Percentiles rank a stretch among this genome's conserved stretches.
Conservation (phyloP, 1,284 basidiomycete species). For the Wolfiporia cocos region DNA sequence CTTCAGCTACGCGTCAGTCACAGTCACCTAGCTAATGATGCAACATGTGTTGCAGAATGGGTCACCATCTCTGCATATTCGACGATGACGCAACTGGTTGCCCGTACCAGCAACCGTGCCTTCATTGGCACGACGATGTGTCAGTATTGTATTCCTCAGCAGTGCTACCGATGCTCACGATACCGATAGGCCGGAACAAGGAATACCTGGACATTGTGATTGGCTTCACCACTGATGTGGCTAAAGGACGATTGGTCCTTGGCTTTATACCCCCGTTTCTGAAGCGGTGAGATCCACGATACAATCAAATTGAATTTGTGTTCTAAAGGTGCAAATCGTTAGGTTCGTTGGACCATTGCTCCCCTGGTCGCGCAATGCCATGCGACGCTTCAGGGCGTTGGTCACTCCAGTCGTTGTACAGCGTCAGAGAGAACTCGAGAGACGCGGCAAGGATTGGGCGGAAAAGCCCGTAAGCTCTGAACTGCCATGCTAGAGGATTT, state of each 20-base stretch:
- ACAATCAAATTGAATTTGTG: too few relatives aligned
- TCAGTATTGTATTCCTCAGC: conserved; percentile 6
- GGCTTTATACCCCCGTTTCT: conserved; percentile 11
- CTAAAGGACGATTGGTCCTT: conserved; percentile 11
- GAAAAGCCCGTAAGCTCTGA: conserved; percentile 1
- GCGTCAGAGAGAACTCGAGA: not conserved
- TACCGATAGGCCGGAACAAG: conserved; percentile 14
- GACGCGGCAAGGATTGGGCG: conserved; percentile 2
- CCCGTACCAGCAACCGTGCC: conserved; percentile 38
- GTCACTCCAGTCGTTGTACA: conserved; percentile 4
- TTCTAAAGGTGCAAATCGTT: too few relatives aligned
- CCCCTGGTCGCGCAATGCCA: conserved; percentile 4
- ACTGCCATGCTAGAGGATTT: not conserved
- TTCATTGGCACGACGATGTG: conserved; percentile 40
- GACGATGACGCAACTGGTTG: conserved; percentile 37
- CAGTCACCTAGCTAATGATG: too few relatives aligned
- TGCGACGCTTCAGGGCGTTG: conserved; percentile 1
- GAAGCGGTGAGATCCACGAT: conserved; percentile 12
- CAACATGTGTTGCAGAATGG: conserved; percentile 20
- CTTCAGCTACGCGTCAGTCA: not conserved
- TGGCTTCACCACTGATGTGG: conserved; percentile 15
- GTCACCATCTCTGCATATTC: conserved; percentile 26
- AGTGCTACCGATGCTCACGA: not conserved
- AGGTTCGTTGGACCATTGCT: conserved; percentile 3
- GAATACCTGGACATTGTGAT: conserved; percentile 16